These are phyloP conservation scores for Elaeis guineensis DNA, from an alignment of 176 grass and related monocot species.

Conservation along the genomic window DNA sequence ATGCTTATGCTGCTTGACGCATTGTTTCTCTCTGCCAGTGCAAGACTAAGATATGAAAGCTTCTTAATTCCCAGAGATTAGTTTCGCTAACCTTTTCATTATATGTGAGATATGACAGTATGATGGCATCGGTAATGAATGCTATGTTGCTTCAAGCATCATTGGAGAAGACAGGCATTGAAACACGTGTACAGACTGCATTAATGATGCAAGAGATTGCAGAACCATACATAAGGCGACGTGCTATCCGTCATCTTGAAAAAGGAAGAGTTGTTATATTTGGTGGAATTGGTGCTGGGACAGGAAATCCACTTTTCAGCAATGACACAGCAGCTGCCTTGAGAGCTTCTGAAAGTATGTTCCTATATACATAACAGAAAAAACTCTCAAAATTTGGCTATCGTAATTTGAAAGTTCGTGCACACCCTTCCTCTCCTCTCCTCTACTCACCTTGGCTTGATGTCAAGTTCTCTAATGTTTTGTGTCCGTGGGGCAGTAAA, in stretches of 20 bases:
- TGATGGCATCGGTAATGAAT: slow-evolving; percentile 98
- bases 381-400: neutral
- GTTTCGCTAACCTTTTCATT: neutral
- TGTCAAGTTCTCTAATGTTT: slow-evolving; percentile 27
- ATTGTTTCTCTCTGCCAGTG: too few relatives aligned
- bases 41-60: too few relatives aligned
- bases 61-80: too few relatives aligned
- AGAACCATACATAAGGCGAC: slow-evolving; percentile 72
- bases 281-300: slow-evolving; percentile 56
- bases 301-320: slow-evolving; percentile 71
- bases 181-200: slow-evolving; percentile 72
- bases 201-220: slow-evolving; percentile 84
- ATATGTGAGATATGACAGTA: slow-evolving; percentile 33
- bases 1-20: too few relatives aligned
- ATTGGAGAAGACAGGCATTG: slow-evolving; percentile 77
- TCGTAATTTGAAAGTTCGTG: neutral
- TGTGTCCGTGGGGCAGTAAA: slow-evolving; percentile 8
- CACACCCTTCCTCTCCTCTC: neutral
- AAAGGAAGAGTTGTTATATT: slow-evolving; percentile 89
- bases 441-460: neutral
- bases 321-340: slow-evolving; percentile 81
- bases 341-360: slow-evolving; percentile 89
- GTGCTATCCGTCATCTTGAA: slow-evolving; percentile 90
- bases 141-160: slow-evolving; percentile 85
- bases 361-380: neutral